Percentiles rank a stretch among this genome's conserved stretches.
Conservation (phyloP, 1,284 basidiomycete species). For the Cerrena zonata region DNA sequence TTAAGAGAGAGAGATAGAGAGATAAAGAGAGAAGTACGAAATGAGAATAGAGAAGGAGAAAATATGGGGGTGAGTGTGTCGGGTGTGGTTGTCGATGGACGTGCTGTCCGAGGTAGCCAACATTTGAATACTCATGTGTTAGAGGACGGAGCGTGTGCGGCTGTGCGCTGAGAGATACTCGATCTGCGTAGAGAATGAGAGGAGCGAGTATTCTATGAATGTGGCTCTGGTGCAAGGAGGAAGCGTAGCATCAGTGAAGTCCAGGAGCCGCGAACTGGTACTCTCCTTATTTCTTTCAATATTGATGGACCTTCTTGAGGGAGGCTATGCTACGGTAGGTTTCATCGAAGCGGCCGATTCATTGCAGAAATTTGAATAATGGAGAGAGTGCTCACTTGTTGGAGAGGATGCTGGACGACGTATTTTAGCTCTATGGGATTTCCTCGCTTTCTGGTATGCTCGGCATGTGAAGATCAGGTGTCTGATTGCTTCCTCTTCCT, state of each 20-base stretch:
- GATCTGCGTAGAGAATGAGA: no score
- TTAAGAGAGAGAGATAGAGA: no score
- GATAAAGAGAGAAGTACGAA: no score
- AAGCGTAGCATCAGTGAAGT: background rate
- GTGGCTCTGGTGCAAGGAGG: no score
- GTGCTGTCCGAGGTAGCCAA: no score
- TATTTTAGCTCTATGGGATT: background rate
- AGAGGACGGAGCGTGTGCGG: no score
- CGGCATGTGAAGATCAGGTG: slow-evolving; percentile 25
- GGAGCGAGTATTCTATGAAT: no score
- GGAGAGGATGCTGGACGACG: background rate
- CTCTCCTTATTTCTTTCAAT: background rate
- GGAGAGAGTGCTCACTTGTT: slow-evolving; percentile 1
- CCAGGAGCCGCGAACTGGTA: background rate
- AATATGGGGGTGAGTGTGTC: no score
- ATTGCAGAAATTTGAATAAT: slow-evolving; percentile 9
- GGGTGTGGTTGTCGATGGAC: no score
- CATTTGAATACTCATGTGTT: no score
- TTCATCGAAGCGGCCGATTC: slow-evolving; percentile 6
- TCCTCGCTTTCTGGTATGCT: background rate
- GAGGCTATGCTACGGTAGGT: background rate
- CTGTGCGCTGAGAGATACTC: no score
- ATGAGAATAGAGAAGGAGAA: no score
- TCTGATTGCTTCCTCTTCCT: slow-evolving; percentile 16
- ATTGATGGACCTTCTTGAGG: background rate